Conservation (phyloP, 2,329 filamentous ascomycete species). For the Colletotrichum sp. region DNA sequence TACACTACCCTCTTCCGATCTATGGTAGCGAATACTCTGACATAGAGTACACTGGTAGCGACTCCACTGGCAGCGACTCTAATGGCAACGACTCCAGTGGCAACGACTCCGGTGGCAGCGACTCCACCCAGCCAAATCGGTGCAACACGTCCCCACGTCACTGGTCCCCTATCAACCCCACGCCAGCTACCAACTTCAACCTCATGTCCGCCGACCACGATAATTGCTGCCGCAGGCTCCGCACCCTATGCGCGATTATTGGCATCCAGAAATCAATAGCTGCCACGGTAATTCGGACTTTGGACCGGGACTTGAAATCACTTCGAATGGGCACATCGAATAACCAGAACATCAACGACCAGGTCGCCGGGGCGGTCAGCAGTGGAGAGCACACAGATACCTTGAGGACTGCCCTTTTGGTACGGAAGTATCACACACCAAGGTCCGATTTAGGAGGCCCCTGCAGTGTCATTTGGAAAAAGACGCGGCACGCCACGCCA, state of each 20-base stretch:
- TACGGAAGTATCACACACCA: too few species aligned
- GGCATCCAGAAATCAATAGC: background rate
- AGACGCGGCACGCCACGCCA: too few species aligned
- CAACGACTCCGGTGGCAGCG: too few species aligned
- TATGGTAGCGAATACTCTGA: too few species aligned
- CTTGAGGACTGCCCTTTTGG: too few species aligned
- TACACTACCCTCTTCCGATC: too few species aligned
- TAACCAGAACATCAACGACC: background rate
- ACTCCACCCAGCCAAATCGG: background rate
- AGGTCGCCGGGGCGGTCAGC: background rate
- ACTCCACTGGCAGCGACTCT: too few species aligned
- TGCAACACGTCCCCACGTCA: background rate
- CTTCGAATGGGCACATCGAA: background rate
- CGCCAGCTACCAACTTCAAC: background rate
- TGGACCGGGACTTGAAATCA: background rate
- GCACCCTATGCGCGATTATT: background rate
- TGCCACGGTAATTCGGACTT: background rate
- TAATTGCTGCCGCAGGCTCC: background rate
- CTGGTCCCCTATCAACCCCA: background rate
- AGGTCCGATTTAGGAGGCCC: too few species aligned
- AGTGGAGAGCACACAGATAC: too few species aligned
- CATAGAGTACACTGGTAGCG: too few species aligned
- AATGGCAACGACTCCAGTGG: too few species aligned
- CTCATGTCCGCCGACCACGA: background rate
- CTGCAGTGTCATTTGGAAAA: too few species aligned